Percentiles rank a stretch among this genome's conserved stretches.
Evolutionary conservation across 2,329 filamentous ascomycete genomes (phyloP).

Genomic region (Cladosporium sp.): DNA sequence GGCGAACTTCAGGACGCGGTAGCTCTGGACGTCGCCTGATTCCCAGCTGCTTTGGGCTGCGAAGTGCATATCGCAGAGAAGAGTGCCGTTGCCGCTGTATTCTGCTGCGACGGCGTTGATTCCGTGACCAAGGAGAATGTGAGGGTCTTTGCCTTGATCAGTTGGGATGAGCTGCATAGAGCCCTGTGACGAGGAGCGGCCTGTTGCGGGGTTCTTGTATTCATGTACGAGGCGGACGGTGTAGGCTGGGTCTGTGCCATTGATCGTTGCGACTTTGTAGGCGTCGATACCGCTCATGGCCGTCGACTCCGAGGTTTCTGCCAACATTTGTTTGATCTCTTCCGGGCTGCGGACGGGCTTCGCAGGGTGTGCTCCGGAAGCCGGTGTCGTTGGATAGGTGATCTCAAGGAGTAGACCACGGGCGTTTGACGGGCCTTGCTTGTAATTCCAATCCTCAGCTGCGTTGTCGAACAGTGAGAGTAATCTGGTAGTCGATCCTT

Average conservation of each 20-base stretch:
- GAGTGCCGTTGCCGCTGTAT: constrained; percentile 40
- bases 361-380: not conserved
- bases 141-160: constrained; percentile 36
- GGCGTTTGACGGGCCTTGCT: constrained; percentile 26
- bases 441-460: constrained; percentile 38
- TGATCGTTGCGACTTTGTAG: constrained; percentile 24
- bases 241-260: constrained; percentile 26
- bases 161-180: constrained; percentile 51
- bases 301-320: not conserved
- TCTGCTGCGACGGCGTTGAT: constrained; percentile 36
- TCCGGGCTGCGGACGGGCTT: not conserved
- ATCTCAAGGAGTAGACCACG: constrained; percentile 31
- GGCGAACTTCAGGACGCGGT: constrained; percentile 48
- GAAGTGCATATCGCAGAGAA: constrained; percentile 51
- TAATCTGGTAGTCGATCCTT: constrained; percentile 36
- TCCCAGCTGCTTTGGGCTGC: constrained; percentile 25
- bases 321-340: not conserved
- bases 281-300: constrained; percentile 13
- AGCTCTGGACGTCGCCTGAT: constrained; percentile 44
- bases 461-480: constrained; percentile 53
- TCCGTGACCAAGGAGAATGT: constrained; percentile 55
- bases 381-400: constrained; percentile 22
- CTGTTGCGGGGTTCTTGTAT: constrained; percentile 24
- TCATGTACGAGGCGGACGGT: constrained; percentile 28
- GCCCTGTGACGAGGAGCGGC: constrained; percentile 45